Percentiles rank a stretch among this genome's conserved stretches.
Conservation (phyloP, 2,329 filamentous ascomycete species). For the Cladosporium cucumerinum region DNA sequence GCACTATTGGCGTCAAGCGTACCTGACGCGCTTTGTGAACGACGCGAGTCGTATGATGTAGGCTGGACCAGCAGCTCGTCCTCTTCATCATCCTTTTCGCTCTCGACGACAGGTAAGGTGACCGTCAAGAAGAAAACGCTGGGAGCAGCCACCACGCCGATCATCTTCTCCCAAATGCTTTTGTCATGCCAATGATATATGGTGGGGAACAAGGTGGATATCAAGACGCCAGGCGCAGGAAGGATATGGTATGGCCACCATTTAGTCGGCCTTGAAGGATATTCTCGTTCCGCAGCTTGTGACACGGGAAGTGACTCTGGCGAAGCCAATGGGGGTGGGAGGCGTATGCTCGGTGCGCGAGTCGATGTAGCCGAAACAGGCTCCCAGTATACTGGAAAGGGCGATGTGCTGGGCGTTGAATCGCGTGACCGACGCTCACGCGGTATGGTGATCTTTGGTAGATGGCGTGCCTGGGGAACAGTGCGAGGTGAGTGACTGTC, state of each 20-base stretch:
- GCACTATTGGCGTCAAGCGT: not conserved
- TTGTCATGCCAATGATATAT: conserved; percentile 79
- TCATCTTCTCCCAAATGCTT: conserved; percentile 74
- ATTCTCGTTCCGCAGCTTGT: conserved; percentile 26
- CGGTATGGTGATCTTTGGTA: conserved; percentile 43
- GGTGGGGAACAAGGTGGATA: conserved; percentile 80
- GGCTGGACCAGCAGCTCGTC: conserved; percentile 10
- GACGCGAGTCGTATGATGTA: conserved; percentile 14
- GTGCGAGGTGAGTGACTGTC: conserved; percentile 22
- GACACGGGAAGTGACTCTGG: conserved; percentile 43
- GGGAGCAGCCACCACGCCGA: conserved; percentile 80
- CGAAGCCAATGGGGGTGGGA: conserved; percentile 52
- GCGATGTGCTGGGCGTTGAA: conserved; percentile 48
- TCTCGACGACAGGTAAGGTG: conserved; percentile 87
- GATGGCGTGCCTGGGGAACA: conserved; percentile 32
- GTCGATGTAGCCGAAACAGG: conserved; percentile 44
- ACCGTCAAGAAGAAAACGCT: conserved; percentile 87
- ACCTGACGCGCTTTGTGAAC: not conserved
- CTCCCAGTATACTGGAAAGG: conserved; percentile 66
- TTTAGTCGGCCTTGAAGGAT: conserved; percentile 12
- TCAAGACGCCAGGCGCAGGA: conserved; percentile 67
- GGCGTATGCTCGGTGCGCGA: conserved; percentile 53
- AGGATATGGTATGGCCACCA: conserved; percentile 74
- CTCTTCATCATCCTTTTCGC: conserved; percentile 50
- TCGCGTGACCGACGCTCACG: conserved; percentile 29